Evolutionary conservation across 768 basidiomycete genomes (phyloP), one percentile per base, ranked within the genome.

Genomic region (Pisolithus orientalis): DNA sequence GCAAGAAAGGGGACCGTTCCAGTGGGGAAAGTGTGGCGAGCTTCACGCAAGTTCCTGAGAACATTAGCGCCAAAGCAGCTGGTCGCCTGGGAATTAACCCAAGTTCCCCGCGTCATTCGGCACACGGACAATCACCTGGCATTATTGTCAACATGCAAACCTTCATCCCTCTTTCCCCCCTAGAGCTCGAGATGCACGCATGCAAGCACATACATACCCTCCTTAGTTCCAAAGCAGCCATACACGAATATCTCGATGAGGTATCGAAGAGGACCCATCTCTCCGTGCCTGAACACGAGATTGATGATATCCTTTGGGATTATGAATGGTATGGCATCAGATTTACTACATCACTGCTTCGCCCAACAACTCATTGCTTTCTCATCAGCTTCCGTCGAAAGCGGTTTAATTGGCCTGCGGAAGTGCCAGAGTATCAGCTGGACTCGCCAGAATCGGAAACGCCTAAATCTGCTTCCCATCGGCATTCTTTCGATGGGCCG

Each of bases 151-250:
- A 72, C 74, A 82, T 79, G 6, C 68, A 74, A 25, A 80, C 77
- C 6, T 85, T 84, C 63, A 70, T 87, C 44, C 77, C 83, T 1
- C 69, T 84, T 57, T 51, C 73, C 1, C 74, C 85, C 24, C 61
- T 65, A 3, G 85, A 86, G 61, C 70, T 89, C 32, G 87, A 89
- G 69, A 82, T 85, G 81, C 83, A 87, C 59, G 75, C 80, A n/a
- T 83, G 81, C 68, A 85, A 82, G 67, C 75, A 83, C 60, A 67
- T 87, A 46, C 83, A 89, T 61, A 74, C 75, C 6, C 63, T 90
- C 3, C 70, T 90, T 25, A 80, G 79, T 29, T 84, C 80, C 61
- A 79, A 80, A 59, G 71, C 72, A 34, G 83, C 85, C 4, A 68
- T 90, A 9, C 62, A 57, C 6, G 79, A 80, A 43, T 82, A 70